Conservation (phyloP, 1,139 yeast species). For the Cylindricascospora bacillispora region DNA sequence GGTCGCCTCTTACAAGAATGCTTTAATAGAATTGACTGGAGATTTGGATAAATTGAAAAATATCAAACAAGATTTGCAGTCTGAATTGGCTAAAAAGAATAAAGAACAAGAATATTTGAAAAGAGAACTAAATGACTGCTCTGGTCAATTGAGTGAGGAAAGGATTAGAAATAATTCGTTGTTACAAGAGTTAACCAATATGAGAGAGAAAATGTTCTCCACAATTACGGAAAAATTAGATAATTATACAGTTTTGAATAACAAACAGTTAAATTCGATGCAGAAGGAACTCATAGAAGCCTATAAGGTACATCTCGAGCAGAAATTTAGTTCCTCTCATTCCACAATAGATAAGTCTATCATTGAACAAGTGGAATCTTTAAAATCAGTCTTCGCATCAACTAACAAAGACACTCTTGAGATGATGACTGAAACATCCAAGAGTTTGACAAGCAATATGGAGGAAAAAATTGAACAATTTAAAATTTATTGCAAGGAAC, state of each 20-base stretch:
- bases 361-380: too few relatives aligned
- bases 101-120: conserved; percentile 22
- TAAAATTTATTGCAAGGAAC: too few relatives aligned
- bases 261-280: background rate
- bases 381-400: too few relatives aligned
- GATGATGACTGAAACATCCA: too few relatives aligned
- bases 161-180: conserved; percentile 18
- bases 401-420: too few relatives aligned
- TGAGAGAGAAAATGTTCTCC: conserved; percentile 2
- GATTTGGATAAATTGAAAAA: conserved; percentile 9
- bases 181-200: conserved; percentile 11
- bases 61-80: conserved; percentile 11
- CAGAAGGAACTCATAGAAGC: background rate
- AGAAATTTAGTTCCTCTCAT: too few relatives aligned
- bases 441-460: too few relatives aligned
- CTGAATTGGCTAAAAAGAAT: conserved; percentile 12
- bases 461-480: too few relatives aligned
- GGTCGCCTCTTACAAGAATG: conserved; percentile 10
- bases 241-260: background rate
- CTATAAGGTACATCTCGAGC: background rate
- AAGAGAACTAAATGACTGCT: conserved; percentile 20
- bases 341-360: too few relatives aligned
- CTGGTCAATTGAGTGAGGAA: conserved; percentile 25
- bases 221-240: conserved; percentile 1
- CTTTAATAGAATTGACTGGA: conserved; percentile 8